Percentiles rank a stretch among this genome's conserved stretches.
These are phyloP conservation scores for Tagetes erecta DNA, from an alignment of 129 eudicot genomes.

Conservation along the genomic window DNA sequence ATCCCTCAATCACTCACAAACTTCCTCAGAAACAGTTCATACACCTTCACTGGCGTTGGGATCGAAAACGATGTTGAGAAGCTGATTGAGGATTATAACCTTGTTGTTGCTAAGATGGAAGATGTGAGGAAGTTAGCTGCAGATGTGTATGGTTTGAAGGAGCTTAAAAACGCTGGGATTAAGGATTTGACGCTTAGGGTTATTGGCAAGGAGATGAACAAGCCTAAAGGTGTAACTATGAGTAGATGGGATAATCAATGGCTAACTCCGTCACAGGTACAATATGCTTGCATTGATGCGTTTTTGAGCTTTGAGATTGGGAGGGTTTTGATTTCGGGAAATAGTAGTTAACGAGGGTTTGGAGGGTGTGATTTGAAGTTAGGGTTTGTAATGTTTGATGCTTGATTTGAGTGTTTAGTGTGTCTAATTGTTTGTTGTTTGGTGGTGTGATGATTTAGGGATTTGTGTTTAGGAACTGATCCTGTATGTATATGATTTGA, in stretches of 20 bases:
- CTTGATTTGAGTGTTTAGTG: too few species aligned
- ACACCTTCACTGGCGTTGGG: constrained; percentile 41
- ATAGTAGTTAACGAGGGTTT: too few species aligned
- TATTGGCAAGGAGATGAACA: constrained; percentile 44
- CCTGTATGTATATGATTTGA: too few species aligned
- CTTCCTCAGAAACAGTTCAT: constrained; percentile 23
- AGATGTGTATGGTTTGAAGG: constrained; percentile 13
- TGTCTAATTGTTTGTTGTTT: too few species aligned
- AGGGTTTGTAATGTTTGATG: too few species aligned
- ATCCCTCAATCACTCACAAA: constrained; percentile 15
- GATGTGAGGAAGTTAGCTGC: constrained; percentile 50
- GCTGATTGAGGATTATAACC: constrained; percentile 25
- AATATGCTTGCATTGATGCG: constrained; percentile 76
- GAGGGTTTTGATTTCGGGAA: too few species aligned
- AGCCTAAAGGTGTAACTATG: constrained; percentile 48
- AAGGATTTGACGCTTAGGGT: constrained; percentile 33
- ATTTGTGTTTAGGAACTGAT: too few species aligned
- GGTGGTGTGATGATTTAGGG: too few species aligned
- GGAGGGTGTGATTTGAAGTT: too few species aligned
- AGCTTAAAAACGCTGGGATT: constrained; percentile 42
- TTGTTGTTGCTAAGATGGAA: constrained; percentile 22
- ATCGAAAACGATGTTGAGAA: constrained; percentile 39
- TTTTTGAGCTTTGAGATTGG: constrained; percentile 64
- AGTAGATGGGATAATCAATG: constrained; percentile 58
- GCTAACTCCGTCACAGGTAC: constrained; percentile 44